These are phyloP conservation scores for Tremellales sp. DNA, from an alignment of 1,284 basidiomycete species.

Conservation along the genomic window DNA sequence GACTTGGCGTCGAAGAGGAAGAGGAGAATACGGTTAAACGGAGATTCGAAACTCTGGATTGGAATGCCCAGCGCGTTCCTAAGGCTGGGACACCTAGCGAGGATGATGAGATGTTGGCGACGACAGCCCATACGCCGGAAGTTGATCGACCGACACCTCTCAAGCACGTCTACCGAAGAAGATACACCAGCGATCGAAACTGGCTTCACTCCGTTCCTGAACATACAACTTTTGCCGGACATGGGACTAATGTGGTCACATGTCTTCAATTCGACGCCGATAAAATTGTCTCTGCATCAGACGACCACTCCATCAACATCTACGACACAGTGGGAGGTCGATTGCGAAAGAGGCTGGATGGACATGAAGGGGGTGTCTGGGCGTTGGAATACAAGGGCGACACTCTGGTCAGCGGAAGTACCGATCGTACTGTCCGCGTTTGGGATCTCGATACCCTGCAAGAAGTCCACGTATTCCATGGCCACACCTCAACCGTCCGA, in stretches of 20 bases:
- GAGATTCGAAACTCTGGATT: conserved; percentile 36
- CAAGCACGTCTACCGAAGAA: conserved; percentile 43
- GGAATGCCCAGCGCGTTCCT: conserved; percentile 10
- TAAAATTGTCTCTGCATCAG: conserved; percentile 80
- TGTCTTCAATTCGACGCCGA: conserved; percentile 88
- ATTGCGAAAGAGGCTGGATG: conserved; percentile 67
- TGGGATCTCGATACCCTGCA: conserved; percentile 78
- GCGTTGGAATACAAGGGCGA: conserved; percentile 70
- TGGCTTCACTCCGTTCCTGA: conserved; percentile 50
- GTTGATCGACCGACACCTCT: conserved; percentile 31
- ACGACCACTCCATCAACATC: conserved; percentile 78
- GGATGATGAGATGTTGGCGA: conserved; percentile 27
- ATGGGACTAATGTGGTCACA: conserved; percentile 85
- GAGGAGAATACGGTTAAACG: conserved; percentile 36
- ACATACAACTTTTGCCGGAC: conserved; percentile 75
- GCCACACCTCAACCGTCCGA: conserved; percentile 84
- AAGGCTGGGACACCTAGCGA: conserved; percentile 30
- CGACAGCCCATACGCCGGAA: background rate
- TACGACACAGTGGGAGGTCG: conserved; percentile 78
- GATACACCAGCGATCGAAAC: conserved; percentile 58
- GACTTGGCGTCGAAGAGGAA: conserved; percentile 44
- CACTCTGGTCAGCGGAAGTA: conserved; percentile 85
- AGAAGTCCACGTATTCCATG: conserved; percentile 86
- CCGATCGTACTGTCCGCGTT: conserved; percentile 87
- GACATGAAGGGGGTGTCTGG: conserved; percentile 95